These are phyloP conservation scores for Abrus precatorius DNA, from an alignment of 306 rosid species.

Conservation along the genomic window DNA sequence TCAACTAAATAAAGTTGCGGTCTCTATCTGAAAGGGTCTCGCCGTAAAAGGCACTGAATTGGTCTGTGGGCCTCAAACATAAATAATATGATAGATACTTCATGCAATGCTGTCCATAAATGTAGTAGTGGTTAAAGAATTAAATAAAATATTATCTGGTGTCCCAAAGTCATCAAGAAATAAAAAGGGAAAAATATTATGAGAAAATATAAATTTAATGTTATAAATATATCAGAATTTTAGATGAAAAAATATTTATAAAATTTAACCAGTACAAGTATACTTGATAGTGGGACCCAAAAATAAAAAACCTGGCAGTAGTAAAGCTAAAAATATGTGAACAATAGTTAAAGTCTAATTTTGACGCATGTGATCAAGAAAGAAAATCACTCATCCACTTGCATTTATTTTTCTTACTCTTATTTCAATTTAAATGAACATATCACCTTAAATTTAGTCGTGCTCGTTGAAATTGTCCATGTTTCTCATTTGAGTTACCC, in stretches of 20 bases:
- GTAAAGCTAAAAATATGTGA: slow-evolving; percentile 3
- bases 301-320: background rate
- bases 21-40: slow-evolving; percentile 18
- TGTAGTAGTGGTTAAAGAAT: background rate
- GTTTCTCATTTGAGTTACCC: background rate
- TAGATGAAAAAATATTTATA: no score
- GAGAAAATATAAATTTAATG: background rate
- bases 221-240: background rate
- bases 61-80: background rate
- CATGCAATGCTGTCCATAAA: background rate
- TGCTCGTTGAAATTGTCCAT: no score
- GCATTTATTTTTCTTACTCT: background rate
- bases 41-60: slow-evolving; percentile 3
- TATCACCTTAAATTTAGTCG: background rate
- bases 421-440: background rate
- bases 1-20: slow-evolving; percentile 44
- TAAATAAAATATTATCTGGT: background rate
- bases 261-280: background rate
- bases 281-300: background rate
- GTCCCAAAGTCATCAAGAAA: background rate
- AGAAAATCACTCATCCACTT: background rate
- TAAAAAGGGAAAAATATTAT: background rate
- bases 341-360: background rate
- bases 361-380: background rate
- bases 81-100: background rate